These are phyloP conservation scores for Ophiocordyceps polyrhachis-furcata DNA, from an alignment of 2,329 filamentous ascomycete genomes.

Conservation along the genomic window DNA sequence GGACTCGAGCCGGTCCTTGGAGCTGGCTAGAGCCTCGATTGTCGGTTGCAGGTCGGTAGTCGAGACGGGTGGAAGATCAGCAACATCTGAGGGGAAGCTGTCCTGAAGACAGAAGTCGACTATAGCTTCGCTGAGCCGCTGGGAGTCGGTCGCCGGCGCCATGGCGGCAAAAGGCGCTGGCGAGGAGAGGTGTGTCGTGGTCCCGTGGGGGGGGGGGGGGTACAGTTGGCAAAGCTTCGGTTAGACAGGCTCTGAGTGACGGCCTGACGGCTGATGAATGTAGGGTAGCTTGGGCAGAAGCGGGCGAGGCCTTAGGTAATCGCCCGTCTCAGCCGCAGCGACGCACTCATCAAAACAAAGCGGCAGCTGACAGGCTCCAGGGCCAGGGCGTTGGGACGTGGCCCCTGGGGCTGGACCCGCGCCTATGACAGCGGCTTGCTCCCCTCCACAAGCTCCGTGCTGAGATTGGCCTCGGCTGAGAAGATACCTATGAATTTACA, in stretches of 20 bases:
- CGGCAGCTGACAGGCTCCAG: background rate
- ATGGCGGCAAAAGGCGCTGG: slow-evolving; percentile 6
- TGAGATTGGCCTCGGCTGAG: too few species aligned
- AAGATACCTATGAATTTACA: too few species aligned
- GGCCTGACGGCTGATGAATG: background rate
- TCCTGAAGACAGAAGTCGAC: slow-evolving; percentile 21
- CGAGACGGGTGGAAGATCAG: slow-evolving; percentile 18
- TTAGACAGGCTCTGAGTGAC: background rate
- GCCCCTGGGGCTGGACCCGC: too few species aligned
- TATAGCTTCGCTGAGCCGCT: slow-evolving; percentile 20
- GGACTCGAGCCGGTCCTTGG: slow-evolving; percentile 22
- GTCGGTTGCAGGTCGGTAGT: slow-evolving; percentile 19
- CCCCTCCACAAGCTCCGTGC: background rate
- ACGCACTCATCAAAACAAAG: background rate
- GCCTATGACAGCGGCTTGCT: background rate
- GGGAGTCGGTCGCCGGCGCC: slow-evolving; percentile 12
- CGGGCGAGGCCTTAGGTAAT: background rate
- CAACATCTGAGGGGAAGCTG: slow-evolving; percentile 20
- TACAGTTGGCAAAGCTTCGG: background rate
- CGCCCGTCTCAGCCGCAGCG: background rate
- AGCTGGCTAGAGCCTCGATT: slow-evolving; percentile 17
- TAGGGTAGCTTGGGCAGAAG: background rate
- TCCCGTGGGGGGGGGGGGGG: too few species aligned
- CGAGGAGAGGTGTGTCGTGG: background rate
- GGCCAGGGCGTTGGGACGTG: background rate